A percentile compares a stretch with the other conserved stretches of the same genome.
Evolutionary conservation across 805 yeast species (phyloP).

Genomic region (Candida insectalens): DNA sequence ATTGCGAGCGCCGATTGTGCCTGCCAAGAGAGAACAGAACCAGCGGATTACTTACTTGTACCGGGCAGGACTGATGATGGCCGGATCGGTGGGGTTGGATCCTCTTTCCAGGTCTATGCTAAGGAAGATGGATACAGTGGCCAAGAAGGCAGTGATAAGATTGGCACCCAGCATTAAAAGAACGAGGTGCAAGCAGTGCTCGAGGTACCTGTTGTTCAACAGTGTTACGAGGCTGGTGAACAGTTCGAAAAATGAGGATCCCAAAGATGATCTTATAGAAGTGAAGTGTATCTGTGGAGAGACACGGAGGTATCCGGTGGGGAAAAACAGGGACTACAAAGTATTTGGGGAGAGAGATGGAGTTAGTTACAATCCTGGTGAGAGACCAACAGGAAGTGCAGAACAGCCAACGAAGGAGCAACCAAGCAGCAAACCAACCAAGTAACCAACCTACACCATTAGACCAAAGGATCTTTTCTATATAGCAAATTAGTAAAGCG

Average conservation of each 20-base stretch:
- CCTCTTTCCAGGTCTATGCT: slow-evolving; percentile 47
- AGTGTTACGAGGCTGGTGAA: slow-evolving; percentile 32
- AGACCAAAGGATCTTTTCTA: not conserved
- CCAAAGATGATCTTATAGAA: slow-evolving; percentile 37
- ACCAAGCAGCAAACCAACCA: not conserved
- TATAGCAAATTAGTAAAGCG: slow-evolving; percentile 1
- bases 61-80: slow-evolving; percentile 39
- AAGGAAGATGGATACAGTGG: slow-evolving; percentile 46
- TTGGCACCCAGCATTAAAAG: slow-evolving; percentile 60
- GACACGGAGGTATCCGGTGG: slow-evolving; percentile 52
- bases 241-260: slow-evolving; percentile 22
- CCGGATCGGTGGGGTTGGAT: slow-evolving; percentile 15
- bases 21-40: slow-evolving; percentile 49
- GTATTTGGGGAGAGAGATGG: slow-evolving; percentile 35
- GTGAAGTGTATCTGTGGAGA: slow-evolving; percentile 45
- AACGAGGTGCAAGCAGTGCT: slow-evolving; percentile 59
- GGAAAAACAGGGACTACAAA: slow-evolving; percentile 38
- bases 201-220: slow-evolving; percentile 32
- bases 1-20: slow-evolving; percentile 26
- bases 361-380: slow-evolving; percentile 10
- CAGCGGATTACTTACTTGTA: slow-evolving; percentile 49
- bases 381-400: not conserved
- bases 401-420: too few species aligned
- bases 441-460: not conserved
- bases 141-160: slow-evolving; percentile 59